phyloP scores from a whole-genome alignment of 1,139 yeast genomes.

The Arxiozyma heterogenica region DNA sequence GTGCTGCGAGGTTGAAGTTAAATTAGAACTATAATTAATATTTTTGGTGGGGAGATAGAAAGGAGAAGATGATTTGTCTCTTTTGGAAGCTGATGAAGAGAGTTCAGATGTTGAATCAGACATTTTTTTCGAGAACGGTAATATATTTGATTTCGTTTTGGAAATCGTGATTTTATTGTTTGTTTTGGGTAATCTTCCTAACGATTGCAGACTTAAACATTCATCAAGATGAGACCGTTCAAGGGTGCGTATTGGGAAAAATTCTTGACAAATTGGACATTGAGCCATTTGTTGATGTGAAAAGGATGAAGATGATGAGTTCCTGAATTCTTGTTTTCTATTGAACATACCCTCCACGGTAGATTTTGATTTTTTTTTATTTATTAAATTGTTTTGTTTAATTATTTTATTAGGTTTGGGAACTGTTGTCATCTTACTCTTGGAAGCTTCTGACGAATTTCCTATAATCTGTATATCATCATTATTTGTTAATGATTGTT shows the following conservation, averaged over 20 bases:
- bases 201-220: constrained; percentile 38
- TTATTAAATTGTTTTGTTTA: neutral
- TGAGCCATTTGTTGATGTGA: constrained; percentile 31
- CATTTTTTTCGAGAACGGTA: neutral
- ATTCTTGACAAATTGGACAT: constrained; percentile 64
- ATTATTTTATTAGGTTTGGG: neutral
- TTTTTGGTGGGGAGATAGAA: neutral
- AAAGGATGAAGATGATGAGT: neutral
- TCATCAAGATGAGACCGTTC: constrained; percentile 64
- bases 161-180: constrained; percentile 4
- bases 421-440: neutral
- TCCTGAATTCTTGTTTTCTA: neutral
- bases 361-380: constrained; percentile 8
- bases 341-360: constrained; percentile 13
- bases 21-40: neutral
- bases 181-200: constrained; percentile 10
- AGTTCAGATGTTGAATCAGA: constrained; percentile 3
- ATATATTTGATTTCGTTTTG: constrained; percentile 1
- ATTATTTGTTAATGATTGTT: constrained; percentile 7
- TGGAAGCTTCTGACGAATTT: neutral
- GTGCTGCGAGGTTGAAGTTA: neutral
- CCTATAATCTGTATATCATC: constrained; percentile 26
- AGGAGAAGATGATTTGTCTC: neutral
- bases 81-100: neutral
- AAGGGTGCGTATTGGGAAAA: constrained; percentile 47